Evolutionary conservation across 495 filamentous ascomycete species (phyloP), one percentile per base, ranked within the genome.

Genomic region (Stereocaulon alpinum): DNA sequence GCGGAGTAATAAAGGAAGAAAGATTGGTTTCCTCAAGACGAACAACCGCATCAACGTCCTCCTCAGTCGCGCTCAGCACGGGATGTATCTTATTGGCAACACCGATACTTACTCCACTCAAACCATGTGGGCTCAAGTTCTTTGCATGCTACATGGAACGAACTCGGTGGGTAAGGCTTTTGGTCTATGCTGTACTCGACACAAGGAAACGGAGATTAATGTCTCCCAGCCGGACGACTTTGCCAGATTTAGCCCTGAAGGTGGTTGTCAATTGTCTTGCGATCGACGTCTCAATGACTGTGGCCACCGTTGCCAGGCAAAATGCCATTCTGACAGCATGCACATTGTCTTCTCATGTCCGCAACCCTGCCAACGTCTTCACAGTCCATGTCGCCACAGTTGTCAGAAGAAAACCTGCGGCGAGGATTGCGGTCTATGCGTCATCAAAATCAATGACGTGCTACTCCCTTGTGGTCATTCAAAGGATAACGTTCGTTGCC

Each of bases 51-150:
- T 93, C 68, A 95, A 95, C 63, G 88, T 93, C 0, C 73, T 91
- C 0, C 72, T 92, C 4, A 75, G 72, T 37, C 82, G 89, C 9
- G 88, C 88, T 7, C 74, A 83, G 65, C 82, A 95, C 67, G 88
- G 89, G 7, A 88, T 94, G 85, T 95, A 89, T 67, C 81, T 95
- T 53, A 83, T 93, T 49, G 88, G 89, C 14, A 90, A 91, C 65
- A 69, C 79, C 3, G 66, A 73, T 34, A 84, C 86, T 0, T 83
- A 76, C 17, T 60, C 43, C 1, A 65, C 71, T 41, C 76, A 91
- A 4, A 60, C 66, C 0, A 91, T 93, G 86, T 95, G 88, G 88
- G 70, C 65, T 2, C 57, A 86, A 4, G 80, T 93, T 7, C 66
- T 87, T 27, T 60, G 69, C 0, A 81, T 86, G 15, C 60, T 92